These are phyloP conservation scores for Aspergillus pseudoterreus DNA, from an alignment of 2,329 filamentous ascomycete species.

Conservation along the genomic window DNA sequence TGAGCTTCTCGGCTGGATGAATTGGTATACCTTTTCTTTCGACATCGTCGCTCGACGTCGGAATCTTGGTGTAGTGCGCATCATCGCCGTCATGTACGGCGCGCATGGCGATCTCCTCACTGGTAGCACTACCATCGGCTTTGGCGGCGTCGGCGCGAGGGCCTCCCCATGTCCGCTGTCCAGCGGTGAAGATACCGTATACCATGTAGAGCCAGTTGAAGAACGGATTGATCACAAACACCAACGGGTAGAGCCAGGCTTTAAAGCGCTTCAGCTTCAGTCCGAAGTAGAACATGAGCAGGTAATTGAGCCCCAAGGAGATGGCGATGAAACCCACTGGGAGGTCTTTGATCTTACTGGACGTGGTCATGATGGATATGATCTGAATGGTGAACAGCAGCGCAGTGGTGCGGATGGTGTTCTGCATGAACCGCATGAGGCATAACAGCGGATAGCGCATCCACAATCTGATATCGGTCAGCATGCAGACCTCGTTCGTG, in stretches of 20 bases:
- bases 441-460: constrained; percentile 83
- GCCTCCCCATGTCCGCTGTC: constrained; percentile 92
- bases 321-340: constrained; percentile 92
- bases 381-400: constrained; percentile 93
- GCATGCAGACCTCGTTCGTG: constrained; percentile 97
- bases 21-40: constrained; percentile 55
- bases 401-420: constrained; percentile 92
- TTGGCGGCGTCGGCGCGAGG: constrained; percentile 83
- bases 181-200: constrained; percentile 91
- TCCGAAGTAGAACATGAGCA: constrained; percentile 95
- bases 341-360: constrained; percentile 70
- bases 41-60: constrained; percentile 64
- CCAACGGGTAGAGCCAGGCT: constrained; percentile 89
- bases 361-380: constrained; percentile 79
- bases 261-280: constrained; percentile 83
- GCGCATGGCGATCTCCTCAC: constrained; percentile 77
- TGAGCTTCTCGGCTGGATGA: constrained; percentile 68
- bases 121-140: constrained; percentile 71
- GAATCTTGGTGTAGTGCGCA: constrained; percentile 74
- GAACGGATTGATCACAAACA: constrained; percentile 94
- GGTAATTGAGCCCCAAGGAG: constrained; percentile 87
- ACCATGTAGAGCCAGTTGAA: constrained; percentile 99
- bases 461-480: constrained; percentile 92
- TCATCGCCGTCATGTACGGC: constrained; percentile 79
- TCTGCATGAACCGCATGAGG: constrained; percentile 86